Conservation (phyloP, 2,329 filamentous ascomycete species). For the Ophiostoma tasmaniense region DNA sequence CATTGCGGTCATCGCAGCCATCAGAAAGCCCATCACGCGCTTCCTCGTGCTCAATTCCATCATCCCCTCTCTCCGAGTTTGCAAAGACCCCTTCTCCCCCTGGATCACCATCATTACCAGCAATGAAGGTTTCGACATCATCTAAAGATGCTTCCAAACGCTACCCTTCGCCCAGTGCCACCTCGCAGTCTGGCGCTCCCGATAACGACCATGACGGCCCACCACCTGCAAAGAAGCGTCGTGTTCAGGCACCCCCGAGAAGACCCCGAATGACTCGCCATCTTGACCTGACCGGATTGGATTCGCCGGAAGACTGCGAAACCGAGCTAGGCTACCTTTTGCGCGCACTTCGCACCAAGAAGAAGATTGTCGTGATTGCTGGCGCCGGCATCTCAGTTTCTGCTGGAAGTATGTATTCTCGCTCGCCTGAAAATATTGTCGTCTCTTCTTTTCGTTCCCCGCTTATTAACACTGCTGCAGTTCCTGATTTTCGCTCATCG, state of each 20-base stretch:
- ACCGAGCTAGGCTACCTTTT: conserved; percentile 63
- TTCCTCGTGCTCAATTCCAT: conserved; percentile 10
- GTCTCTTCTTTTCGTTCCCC: background rate
- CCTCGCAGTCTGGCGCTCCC: conserved; percentile 38
- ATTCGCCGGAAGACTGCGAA: conserved; percentile 40
- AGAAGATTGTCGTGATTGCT: conserved; percentile 94
- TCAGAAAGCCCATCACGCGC: conserved; percentile 7
- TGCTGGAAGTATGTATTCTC: conserved; percentile 60
- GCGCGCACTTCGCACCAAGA: conserved; percentile 71
- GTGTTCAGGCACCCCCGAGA: conserved; percentile 47
- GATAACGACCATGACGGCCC: conserved; percentile 45
- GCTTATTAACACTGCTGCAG: conserved; percentile 32
- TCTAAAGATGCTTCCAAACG: conserved; percentile 34
- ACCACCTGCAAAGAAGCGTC: conserved; percentile 68
- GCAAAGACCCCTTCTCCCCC: conserved; percentile 46
- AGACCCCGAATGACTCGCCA: conserved; percentile 62
- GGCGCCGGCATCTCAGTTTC: conserved; percentile 96
- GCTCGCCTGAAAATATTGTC: too few species aligned
- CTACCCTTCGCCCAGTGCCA: conserved; percentile 46
- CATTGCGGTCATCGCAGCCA: background rate
- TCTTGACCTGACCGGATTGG: conserved; percentile 55
- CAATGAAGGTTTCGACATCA: conserved; percentile 20
- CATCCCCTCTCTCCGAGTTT: conserved; percentile 37
- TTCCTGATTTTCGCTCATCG: conserved; percentile 92
- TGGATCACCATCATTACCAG: conserved; percentile 29